phyloP scores from a whole-genome alignment of 2,329 filamentous ascomycete genomes.

The Leptographium wingfieldii region DNA sequence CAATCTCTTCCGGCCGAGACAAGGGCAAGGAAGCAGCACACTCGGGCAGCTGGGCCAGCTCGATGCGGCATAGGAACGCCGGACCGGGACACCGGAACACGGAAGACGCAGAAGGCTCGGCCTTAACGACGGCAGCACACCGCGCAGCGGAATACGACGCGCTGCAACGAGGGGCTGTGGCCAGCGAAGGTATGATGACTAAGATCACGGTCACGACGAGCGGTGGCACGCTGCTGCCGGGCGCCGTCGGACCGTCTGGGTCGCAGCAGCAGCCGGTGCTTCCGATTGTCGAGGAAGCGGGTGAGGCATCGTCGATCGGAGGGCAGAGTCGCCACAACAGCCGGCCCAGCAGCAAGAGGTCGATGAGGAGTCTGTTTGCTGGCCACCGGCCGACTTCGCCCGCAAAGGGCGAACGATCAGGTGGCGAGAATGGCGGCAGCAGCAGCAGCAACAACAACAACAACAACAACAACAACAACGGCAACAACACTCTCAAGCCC shows the following conservation, averaged over 20 bases:
- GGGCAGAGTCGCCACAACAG: conserved; percentile 44
- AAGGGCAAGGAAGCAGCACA: conserved; percentile 20
- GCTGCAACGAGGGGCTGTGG: background rate
- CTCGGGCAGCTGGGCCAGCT: conserved; percentile 25
- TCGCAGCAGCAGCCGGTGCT: conserved; percentile 35
- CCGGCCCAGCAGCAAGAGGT: conserved; percentile 14
- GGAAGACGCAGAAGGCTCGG: too few relatives aligned
- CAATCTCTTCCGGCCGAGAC: conserved; percentile 31
- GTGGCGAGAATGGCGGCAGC: conserved; percentile 18
- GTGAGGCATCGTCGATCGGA: conserved; percentile 58
- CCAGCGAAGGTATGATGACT: background rate
- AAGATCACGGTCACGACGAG: background rate
- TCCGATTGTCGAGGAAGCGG: conserved; percentile 80
- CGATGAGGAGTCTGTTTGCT: conserved; percentile 13
- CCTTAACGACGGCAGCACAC: too few relatives aligned
- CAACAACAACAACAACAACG: background rate
- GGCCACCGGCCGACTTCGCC: conserved; percentile 27
- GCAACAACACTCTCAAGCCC: conserved; percentile 24
- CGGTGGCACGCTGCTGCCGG: background rate
- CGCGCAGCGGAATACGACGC: too few relatives aligned
- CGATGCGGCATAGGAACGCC: conserved; percentile 16
- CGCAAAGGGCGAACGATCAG: conserved; percentile 24
- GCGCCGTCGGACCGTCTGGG: background rate
- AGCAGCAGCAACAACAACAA: conserved; percentile 10
- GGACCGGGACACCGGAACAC: background rate